Evolutionary conservation across 2,329 filamentous ascomycete genomes (phyloP).

Genomic region (Neonectria coccinea): DNA sequence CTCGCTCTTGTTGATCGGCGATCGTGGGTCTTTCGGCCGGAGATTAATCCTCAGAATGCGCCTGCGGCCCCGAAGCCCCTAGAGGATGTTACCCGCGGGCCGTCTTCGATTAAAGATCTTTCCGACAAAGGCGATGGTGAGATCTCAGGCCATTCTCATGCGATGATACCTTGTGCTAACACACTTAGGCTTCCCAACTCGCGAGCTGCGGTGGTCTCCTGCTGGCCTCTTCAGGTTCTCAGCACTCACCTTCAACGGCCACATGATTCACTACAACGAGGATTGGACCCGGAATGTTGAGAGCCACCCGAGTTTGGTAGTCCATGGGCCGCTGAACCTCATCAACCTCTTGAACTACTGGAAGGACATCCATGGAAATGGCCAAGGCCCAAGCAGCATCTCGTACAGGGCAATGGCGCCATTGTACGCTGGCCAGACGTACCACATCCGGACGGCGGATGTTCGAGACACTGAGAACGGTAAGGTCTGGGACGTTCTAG

Average conservation of each 20-base stretch:
- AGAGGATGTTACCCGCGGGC: constrained; percentile 30
- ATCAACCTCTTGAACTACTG: constrained; percentile 78
- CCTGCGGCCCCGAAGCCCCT: constrained; percentile 37
- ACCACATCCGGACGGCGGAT: constrained; percentile 69
- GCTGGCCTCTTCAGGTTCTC: constrained; percentile 81
- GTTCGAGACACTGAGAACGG: constrained; percentile 50
- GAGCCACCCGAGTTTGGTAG: constrained; percentile 76
- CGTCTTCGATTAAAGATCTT: constrained; percentile 46
- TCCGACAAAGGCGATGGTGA: constrained; percentile 26
- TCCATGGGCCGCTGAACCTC: constrained; percentile 84
- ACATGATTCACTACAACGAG: constrained; percentile 85
- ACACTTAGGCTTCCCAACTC: constrained; percentile 36
- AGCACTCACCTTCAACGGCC: constrained; percentile 86
- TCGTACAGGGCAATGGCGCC: constrained; percentile 78
- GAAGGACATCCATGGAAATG: constrained; percentile 60
- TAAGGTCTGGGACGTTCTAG: constrained; percentile 58
- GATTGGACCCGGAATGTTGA: constrained; percentile 73
- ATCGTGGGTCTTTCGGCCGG: constrained; percentile 61
- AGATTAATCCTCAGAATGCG: constrained; percentile 41
- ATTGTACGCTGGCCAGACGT: constrained; percentile 74
- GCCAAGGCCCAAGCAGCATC: constrained; percentile 54
- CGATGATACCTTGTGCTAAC: not conserved
- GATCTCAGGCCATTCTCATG: constrained; percentile 8
- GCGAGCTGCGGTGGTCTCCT: constrained; percentile 58
- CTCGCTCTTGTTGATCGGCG: constrained; percentile 66